Evolutionary conservation across 1,139 yeast species (phyloP), one percentile per base, ranked within the genome.

Genomic region (Hanseniaspora sp.): DNA sequence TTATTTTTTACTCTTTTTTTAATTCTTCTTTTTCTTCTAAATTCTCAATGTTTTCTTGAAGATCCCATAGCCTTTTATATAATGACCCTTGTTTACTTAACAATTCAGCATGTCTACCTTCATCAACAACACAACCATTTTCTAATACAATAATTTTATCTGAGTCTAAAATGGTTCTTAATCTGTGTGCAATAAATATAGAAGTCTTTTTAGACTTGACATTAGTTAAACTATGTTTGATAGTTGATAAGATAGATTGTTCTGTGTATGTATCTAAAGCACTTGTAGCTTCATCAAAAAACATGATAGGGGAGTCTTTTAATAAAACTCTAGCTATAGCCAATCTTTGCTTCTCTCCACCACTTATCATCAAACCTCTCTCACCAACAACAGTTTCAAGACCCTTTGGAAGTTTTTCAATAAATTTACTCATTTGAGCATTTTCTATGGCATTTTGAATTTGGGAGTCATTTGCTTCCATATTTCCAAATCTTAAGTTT

Each of bases 261-360:
- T 92, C 99, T 0, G 99, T 92, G 64, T 88, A 95, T 5, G 98
- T 92, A 67, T 92, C 99, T 52, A 92, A 74, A 0, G 98, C 98
- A 52, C 95, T 83, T 0, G 99, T 92, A 7, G 97, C 97, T 66
- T 92, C 98, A 65, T 94, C 98, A 60, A 92, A 88, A 67, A 94
- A 92, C 57, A 95, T 85, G 54, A 94, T 86, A 15, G 95, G 94
- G 0, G 97, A 81, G 58, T 78, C 75, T 69, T 94, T 94, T 61
- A 92, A 71, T 48, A 92, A 69, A 18, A 92, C 79, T 60, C 99
- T 74, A 0, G 96, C 94, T 61, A 92, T 87, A 0, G 98, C 98
- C 54, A 92, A 73, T 59, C 99, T 74, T 68, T 92, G 99, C 66
- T 94, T 90, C 67, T 92, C 98, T 56, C 99, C 99, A 13, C 99